Evolutionary conservation across 2,329 filamentous ascomycete species (phyloP), one percentile per base, ranked within the genome.

Genomic region (Ascochyta fabae): DNA sequence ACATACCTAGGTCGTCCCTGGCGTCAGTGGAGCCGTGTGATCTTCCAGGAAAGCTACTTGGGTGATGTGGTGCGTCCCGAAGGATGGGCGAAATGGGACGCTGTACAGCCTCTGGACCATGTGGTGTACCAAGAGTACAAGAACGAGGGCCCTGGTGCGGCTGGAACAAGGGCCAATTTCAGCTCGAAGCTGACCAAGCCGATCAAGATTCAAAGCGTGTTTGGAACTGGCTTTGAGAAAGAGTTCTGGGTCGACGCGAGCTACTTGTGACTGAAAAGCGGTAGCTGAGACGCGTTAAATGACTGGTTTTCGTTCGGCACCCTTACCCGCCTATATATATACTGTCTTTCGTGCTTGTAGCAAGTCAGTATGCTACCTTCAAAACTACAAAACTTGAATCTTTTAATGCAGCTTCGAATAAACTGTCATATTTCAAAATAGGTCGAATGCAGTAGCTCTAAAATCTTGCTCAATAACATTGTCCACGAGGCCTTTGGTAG

Each of bases 41-140:
- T 77, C 4, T 78, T 82, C 65, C 81, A 83, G 67, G 70, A 77
- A 42, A 82, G 80, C 0, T 67, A 69, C 23, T 73, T 88, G 69
- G 77, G 76, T 6, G 69, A 75, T 26, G 82, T 87, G n/a, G 79
- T 88, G 61, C 84, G 86, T 64, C 58, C 78, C 0, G 80, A 80
- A 0, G 86, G 85, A 0, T 88, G 86, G 85, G 67, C 5, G 71
- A 70, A 27, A 8, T 67, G 64, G 64, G 62, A 67, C 34, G 22
- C 39, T 15, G 50, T 59, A 16, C 64, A 67, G 45, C 58, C 57
- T 22, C 9, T 58, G 0, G 58, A 62, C 1, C 56, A 64, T 12
- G 34, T 67, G 9, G 54, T 46, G 6, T 67, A 59, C 7, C 35
- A 54, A 16, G 64, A 67, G 19, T 67, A 59, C 29, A 56, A 62